A percentile compares a stretch with the other conserved stretches of the same genome.
Conservation (phyloP, 1,284 basidiomycete species). For the Sporisorium exsertum region DNA sequence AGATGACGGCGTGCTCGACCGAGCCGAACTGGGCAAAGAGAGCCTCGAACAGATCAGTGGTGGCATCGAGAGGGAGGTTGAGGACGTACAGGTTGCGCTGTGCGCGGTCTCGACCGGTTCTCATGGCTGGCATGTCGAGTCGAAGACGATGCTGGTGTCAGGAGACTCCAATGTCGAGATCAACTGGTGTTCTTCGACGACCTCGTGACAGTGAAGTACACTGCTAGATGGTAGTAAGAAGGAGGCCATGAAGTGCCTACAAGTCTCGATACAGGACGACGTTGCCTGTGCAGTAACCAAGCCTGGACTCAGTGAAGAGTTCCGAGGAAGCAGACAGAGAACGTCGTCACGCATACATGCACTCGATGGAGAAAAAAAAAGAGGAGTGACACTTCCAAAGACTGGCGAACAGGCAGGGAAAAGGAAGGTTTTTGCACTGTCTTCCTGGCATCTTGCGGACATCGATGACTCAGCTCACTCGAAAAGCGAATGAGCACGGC, state of each 20-base stretch:
- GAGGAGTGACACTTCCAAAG: background rate
- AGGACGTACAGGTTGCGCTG: conserved; percentile 67
- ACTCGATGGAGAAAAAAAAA: background rate
- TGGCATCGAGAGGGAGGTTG: conserved; percentile 66
- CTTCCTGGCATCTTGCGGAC: background rate
- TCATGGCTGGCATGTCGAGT: conserved; percentile 14
- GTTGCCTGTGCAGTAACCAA: background rate
- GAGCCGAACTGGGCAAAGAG: conserved; percentile 58
- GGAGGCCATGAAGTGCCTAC: background rate
- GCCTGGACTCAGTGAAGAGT: background rate
- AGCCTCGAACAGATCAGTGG: conserved; percentile 57
- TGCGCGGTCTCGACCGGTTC: conserved; percentile 23
- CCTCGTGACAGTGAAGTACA: background rate
- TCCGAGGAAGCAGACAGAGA: background rate
- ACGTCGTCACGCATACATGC: conserved; percentile 42
- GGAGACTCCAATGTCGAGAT: background rate
- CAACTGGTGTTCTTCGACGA: background rate
- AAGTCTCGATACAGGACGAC: background rate
- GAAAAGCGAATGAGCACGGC: background rate
- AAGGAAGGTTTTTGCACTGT: too few relatives aligned
- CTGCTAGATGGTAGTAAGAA: background rate
- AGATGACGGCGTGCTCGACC: conserved; percentile 66
- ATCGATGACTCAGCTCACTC: background rate
- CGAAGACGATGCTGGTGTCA: background rate
- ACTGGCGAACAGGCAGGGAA: background rate